Conservation (phyloP, 768 basidiomycete genomes). For the Suillus subalutaceus region DNA sequence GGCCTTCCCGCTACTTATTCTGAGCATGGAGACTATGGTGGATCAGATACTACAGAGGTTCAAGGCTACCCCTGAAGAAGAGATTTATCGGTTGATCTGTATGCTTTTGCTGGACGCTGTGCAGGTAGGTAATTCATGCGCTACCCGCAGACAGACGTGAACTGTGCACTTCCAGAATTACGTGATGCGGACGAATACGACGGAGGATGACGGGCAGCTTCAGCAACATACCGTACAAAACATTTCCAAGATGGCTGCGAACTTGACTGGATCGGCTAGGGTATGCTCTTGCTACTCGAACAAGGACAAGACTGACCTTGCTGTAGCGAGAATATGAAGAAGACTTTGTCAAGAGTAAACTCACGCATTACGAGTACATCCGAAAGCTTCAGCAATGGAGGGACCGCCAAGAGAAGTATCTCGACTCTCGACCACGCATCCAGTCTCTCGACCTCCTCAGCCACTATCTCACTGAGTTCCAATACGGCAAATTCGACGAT, state of each 20-base stretch:
- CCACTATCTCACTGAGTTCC: conserved; percentile 96
- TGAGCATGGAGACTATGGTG: conserved; percentile 96
- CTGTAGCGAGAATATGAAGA: conserved; percentile 85
- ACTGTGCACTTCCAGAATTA: conserved; percentile 53
- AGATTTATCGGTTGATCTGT: conserved; percentile 88
- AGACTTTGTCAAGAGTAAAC: conserved; percentile 83
- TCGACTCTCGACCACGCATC: conserved; percentile 81
- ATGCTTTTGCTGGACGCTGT: conserved; percentile 88
- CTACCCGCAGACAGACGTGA: neutral
- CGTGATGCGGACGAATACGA: conserved; percentile 61
- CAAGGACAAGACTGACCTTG: conserved; percentile 2
- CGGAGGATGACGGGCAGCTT: conserved; percentile 71
- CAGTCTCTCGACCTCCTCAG: conserved; percentile 87
- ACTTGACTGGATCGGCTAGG: conserved; percentile 58
- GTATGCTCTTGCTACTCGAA: conserved; percentile 40
- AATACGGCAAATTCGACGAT: conserved; percentile 96
- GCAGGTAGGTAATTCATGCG: conserved; percentile 50
- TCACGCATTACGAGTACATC: conserved; percentile 85
- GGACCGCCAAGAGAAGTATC: conserved; percentile 80
- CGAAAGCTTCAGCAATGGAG: conserved; percentile 90
- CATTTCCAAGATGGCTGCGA: conserved; percentile 60
- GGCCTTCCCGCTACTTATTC: conserved; percentile 89
- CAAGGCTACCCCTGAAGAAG: conserved; percentile 89
- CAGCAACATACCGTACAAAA: conserved; percentile 56
- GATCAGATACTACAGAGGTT: conserved; percentile 92